Evolutionary conservation across 2,329 filamentous ascomycete species (phyloP), one percentile per base, ranked within the genome.

Genomic region (Lasiodiplodia citricola): DNA sequence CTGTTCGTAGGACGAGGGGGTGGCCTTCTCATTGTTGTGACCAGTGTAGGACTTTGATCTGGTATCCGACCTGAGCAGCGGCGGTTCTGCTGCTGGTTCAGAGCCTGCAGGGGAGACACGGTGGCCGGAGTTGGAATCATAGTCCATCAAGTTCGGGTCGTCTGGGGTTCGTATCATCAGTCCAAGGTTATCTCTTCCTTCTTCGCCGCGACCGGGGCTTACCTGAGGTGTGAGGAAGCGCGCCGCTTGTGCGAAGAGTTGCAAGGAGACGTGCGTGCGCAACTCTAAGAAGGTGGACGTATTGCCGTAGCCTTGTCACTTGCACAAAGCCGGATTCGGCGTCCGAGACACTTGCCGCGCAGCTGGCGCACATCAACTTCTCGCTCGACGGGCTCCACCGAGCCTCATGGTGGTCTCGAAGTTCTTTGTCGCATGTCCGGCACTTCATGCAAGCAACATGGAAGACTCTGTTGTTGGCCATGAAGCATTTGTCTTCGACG

Each of bases 401-500:
- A 23, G 92, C 92, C 73, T 93, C 88, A n/a, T 86, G 83, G 41
- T 94, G 80, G 67, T 87, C 86, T 64, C 88, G 85, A 14, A 90
- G 90, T 54, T 97, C 81, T 69, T 97, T 92, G 56, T 88, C 85
- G 79, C 96, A 99, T 67, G 87, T 90, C 57, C 82, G 81, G 76
- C 91, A 93, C 28, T 82, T 80, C 70, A 97, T 86, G 80, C 96
- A 97, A 56, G 87, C 87, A 56, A 93, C 83, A 78, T 99, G 96
- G 89, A 95, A 97, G 72, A 94, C 89, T 77, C 87, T 87, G 70
- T 95, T 89, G 54, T 89, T 90, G 70, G 87, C 85, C 74, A 90
- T 89, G 70, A 92, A 88, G 78, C 96, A 99, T 78, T 96, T 95
- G 77, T 98, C 95, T 77, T 99, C 96, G 67, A 99, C 95, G 11